Base-by-base conservation (phyloP, 1,284 basidiomycete species). In the Malassezia arunalokei region DNA sequence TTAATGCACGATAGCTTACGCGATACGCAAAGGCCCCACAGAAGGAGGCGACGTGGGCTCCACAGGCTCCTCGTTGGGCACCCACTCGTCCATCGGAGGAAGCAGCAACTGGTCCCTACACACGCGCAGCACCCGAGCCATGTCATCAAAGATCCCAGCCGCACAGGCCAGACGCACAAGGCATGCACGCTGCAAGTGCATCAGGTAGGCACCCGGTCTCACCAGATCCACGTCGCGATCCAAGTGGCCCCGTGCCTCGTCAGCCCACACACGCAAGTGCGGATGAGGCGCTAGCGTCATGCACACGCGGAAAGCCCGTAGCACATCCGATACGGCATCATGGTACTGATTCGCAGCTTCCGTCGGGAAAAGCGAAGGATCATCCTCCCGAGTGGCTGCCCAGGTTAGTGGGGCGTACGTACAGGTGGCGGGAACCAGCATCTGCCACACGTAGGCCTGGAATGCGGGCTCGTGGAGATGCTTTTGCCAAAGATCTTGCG, bases 261-360 rank as follows among this genome's bases (percentile, higher is more conserved):
- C 20, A 2, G 20, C 20, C 20, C 20, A 24, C 20, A 24, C 20
- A 4, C 20, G 20, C 20, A 24, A 24, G 4, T 24, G 20, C 20
- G 20, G 20, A 4, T 24, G 20, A 24, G 20, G 20, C 20, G 20
- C 20, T 24, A 24, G 20, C 4, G 20, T 24, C 33, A 35, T 12
- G 15, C 46, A 47, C 29, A 28, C 38, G 9, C 20, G 11, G 44
- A 49, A 48, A 3, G 62, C 62, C 12, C 62, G 56, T 14, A 63
- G 48, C 5, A 66, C 37, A 5, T 47, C 58, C 7, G 43, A 40
- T 29, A 58, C 58, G 1, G 57, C 55, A 35, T 67, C 65, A n/a
- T 60, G 44, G 57, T 60, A 67, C 45, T 67, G 65, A 38, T 67
- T 67, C 28, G 56, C 56, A 38, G 51, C 57, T 42, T 67, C 65